phyloP scores from a whole-genome alignment of 192 early-diverging fungal genomes.

The Kickxella alabastrina region DNA sequence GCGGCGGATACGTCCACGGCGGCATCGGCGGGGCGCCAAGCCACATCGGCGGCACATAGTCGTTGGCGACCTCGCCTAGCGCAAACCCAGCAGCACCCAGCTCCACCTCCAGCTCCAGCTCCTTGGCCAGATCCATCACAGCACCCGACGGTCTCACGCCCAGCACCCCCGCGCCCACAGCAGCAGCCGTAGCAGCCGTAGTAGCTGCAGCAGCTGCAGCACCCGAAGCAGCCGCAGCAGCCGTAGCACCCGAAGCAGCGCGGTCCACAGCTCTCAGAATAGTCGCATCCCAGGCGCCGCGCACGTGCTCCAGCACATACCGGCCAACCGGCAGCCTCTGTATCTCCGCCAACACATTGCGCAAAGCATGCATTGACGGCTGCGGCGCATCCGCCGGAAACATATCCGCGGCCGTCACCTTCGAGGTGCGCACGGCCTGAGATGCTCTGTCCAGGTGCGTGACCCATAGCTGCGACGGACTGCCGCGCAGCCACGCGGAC shows the following conservation, averaged over 20 bases:
- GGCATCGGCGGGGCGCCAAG: slow-evolving; percentile 23
- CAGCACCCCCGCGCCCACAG: no score
- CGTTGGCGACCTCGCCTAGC: slow-evolving; percentile 22
- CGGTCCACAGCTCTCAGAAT: slow-evolving; percentile 31
- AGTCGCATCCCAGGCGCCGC: slow-evolving; percentile 46
- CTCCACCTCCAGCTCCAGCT: slow-evolving; percentile 34
- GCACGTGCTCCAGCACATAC: slow-evolving; percentile 38
- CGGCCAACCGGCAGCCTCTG: slow-evolving; percentile 13
- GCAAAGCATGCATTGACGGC: slow-evolving; percentile 39
- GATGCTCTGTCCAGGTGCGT: slow-evolving; percentile 24
- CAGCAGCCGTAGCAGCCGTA: no score
- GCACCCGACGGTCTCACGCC: slow-evolving; percentile 1
- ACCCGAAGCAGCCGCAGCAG: no score
- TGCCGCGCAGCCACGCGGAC: slow-evolving; percentile 37
- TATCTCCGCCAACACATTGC: slow-evolving; percentile 21
- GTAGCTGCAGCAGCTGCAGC: no score
- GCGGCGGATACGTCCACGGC: slow-evolving; percentile 41
- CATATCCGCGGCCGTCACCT: slow-evolving; percentile 14
- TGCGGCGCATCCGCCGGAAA: slow-evolving; percentile 5
- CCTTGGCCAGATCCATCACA: slow-evolving; percentile 22
- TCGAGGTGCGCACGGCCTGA: slow-evolving; percentile 5
- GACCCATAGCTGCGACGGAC: slow-evolving; percentile 44
- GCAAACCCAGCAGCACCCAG: neutral
- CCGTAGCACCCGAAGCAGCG: slow-evolving; percentile 2
- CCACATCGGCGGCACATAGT: slow-evolving; percentile 43